Evolutionary conservation across 805 yeast species (phyloP).

Genomic region (Candida pini): DNA sequence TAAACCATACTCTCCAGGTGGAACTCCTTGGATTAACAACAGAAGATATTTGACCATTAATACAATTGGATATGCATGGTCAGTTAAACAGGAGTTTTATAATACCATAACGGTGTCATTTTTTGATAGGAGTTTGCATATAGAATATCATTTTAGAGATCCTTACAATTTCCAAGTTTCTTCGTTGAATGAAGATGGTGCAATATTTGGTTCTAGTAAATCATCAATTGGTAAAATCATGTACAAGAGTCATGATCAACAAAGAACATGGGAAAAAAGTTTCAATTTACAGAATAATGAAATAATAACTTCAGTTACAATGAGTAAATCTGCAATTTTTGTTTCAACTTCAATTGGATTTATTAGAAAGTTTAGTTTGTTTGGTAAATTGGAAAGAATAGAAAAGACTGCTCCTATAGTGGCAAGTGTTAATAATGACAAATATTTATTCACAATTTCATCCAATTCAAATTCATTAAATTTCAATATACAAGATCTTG

Average conservation of each 20-base stretch:
- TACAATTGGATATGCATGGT: conserved; percentile 74
- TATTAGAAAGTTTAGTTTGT: conserved; percentile 61
- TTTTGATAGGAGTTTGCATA: conserved; percentile 68
- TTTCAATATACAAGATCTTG: conserved; percentile 32
- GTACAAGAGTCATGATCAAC: conserved; percentile 64
- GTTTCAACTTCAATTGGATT: conserved; percentile 77
- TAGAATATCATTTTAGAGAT: conserved; percentile 85
- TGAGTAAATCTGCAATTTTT: conserved; percentile 55
- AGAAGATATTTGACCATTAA: conserved; percentile 80
- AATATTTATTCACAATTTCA: conserved; percentile 49
- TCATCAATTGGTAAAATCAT: conserved; percentile 30
- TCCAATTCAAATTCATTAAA: conserved; percentile 27
- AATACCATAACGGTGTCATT: conserved; percentile 82
- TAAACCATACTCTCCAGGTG: conserved; percentile 77
- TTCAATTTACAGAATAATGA: conserved; percentile 41
- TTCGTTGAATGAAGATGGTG: conserved; percentile 60
- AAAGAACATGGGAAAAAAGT: conserved; percentile 66
- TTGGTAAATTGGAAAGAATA: conserved; percentile 67
- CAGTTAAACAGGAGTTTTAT: conserved; percentile 55
- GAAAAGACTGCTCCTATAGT: conserved; percentile 71
- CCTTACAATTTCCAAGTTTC: conserved; percentile 67
- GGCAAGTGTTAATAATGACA: conserved; percentile 59
- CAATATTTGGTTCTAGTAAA: conserved; percentile 48
- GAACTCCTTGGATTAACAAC: conserved; percentile 71
- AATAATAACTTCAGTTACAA: conserved; percentile 59